Percentiles rank a stretch among this genome's conserved stretches.
Conservation (phyloP, 441 rosid genomes). For the Populus hybrid region DNA sequence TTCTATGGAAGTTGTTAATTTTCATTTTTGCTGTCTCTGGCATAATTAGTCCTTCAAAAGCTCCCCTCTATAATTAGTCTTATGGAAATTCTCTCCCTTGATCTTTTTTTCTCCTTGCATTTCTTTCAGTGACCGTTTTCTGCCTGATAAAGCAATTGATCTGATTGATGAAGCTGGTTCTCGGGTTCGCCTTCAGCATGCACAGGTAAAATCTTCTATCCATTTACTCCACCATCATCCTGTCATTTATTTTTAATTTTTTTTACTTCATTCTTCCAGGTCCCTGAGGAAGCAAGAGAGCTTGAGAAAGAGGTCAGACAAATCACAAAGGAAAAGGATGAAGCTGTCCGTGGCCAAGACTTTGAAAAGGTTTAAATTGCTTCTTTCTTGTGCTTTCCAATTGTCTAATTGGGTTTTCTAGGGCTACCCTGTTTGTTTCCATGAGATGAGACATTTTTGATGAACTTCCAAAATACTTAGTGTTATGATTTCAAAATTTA, state of each 20-base stretch:
- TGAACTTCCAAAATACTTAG: background rate
- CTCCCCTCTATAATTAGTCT: background rate
- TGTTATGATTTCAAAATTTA: background rate
- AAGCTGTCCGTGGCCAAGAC: slow-evolving; percentile 94
- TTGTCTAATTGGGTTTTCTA: background rate
- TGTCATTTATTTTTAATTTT: too few relatives aligned
- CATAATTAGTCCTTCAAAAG: background rate
- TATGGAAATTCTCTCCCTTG: background rate
- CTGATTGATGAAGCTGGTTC: slow-evolving; percentile 99
- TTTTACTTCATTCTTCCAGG: slow-evolving; percentile 39
- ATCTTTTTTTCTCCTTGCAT: background rate
- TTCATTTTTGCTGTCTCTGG: background rate
- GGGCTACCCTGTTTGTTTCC: background rate
- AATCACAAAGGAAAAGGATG: slow-evolving; percentile 91
- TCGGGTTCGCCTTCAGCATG: slow-evolving; percentile 92
- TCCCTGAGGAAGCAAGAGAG: slow-evolving; percentile 98
- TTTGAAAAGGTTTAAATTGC: slow-evolving; percentile 69
- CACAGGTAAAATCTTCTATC: slow-evolving; percentile 49
- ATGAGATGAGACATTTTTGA: background rate
- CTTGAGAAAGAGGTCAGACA: slow-evolving; percentile 94
- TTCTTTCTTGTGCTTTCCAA: background rate
- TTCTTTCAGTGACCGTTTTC: slow-evolving; percentile 79
- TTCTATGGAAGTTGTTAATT: background rate
- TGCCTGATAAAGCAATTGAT: slow-evolving; percentile 97
- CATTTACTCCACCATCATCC: background rate